These are phyloP conservation scores for Haplosporangium sp. DNA, from an alignment of 371 early-diverging fungal species.

Conservation along the genomic window DNA sequence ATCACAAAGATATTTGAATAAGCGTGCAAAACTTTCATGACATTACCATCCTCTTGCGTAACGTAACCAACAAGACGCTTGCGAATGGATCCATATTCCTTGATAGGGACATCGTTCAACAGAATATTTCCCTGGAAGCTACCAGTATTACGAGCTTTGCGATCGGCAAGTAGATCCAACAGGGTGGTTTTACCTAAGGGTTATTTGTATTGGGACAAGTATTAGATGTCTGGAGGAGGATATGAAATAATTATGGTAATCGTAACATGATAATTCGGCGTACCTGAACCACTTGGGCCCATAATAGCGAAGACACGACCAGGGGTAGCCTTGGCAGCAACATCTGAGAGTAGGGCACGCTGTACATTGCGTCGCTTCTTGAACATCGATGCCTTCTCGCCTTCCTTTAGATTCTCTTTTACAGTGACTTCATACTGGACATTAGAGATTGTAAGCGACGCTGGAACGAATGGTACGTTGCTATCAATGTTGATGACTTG, in stretches of 20 bases:
- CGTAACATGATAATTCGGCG: not conserved
- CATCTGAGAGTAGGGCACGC: constrained; percentile 60
- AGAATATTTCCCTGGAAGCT: constrained; percentile 68
- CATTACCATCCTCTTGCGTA: constrained; percentile 85
- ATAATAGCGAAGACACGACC: constrained; percentile 87
- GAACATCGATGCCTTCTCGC: constrained; percentile 41
- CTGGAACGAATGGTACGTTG: constrained; percentile 49
- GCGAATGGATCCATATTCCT: constrained; percentile 62
- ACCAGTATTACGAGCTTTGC: constrained; percentile 65
- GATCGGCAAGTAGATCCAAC: constrained; percentile 81
- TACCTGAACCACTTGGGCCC: constrained; percentile 77
- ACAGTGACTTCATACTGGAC: constrained; percentile 48
- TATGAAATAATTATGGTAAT: no score
- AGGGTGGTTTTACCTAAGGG: constrained; percentile 72
- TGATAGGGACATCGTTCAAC: constrained; percentile 71
- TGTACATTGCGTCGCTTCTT: constrained; percentile 42
- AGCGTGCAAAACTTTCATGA: not conserved
- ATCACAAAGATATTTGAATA: not conserved
- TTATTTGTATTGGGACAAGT: not conserved
- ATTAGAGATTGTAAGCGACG: constrained; percentile 35
- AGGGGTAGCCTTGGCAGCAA: constrained; percentile 75
- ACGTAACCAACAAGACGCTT: constrained; percentile 85
- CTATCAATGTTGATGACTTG: not conserved
- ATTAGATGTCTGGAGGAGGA: not conserved
- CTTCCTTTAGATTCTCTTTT: constrained; percentile 32